A percentile compares a stretch with the other conserved stretches of the same genome.
Evolutionary conservation across 78 protist genomes (phyloP).

Genomic region (Andalucia godoyi): DNA sequence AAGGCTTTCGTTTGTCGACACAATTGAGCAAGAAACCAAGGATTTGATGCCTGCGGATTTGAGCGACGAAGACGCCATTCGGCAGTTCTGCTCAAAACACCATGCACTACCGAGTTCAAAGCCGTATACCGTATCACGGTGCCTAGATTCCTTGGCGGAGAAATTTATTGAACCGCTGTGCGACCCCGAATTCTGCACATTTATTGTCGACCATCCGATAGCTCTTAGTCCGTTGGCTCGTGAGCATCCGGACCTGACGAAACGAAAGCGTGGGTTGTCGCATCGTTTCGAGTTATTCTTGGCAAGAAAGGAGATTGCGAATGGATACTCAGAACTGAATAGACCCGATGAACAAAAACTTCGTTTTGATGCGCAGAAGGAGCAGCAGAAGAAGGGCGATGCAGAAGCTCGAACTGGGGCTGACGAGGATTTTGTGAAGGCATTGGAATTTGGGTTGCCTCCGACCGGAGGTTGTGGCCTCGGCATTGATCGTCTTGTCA

Average conservation of each 20-base stretch:
- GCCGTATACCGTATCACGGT: slow-evolving; percentile 9
- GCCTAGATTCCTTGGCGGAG: slow-evolving; percentile 20
- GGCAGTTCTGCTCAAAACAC: neutral
- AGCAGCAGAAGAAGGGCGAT: slow-evolving; percentile 15
- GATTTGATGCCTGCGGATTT: neutral
- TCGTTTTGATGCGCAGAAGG: slow-evolving; percentile 13
- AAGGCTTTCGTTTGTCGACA: slow-evolving; percentile 21
- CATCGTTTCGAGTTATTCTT: slow-evolving; percentile 38
- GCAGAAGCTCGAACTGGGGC: slow-evolving; percentile 19
- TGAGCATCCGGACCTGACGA: neutral
- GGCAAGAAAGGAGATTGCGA: slow-evolving; percentile 4
- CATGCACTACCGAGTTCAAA: neutral
- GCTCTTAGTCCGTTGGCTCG: slow-evolving; percentile 37
- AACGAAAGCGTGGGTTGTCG: neutral
- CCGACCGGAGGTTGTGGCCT: slow-evolving; percentile 50
- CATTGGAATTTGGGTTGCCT: slow-evolving; percentile 37
- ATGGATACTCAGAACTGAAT: slow-evolving; percentile 46
- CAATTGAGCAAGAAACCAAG: slow-evolving; percentile 12
- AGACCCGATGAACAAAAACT: slow-evolving; percentile 25
- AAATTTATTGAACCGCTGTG: slow-evolving; percentile 10
- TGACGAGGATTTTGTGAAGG: slow-evolving; percentile 15
- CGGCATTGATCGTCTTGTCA: slow-evolving; percentile 37
- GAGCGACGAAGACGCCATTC: neutral
- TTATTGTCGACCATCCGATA: slow-evolving; percentile 28
- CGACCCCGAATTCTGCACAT: slow-evolving; percentile 20